phyloP scores from a whole-genome alignment of 495 filamentous ascomycete species.

The Aspergillus sclerotiicarbonarius region DNA sequence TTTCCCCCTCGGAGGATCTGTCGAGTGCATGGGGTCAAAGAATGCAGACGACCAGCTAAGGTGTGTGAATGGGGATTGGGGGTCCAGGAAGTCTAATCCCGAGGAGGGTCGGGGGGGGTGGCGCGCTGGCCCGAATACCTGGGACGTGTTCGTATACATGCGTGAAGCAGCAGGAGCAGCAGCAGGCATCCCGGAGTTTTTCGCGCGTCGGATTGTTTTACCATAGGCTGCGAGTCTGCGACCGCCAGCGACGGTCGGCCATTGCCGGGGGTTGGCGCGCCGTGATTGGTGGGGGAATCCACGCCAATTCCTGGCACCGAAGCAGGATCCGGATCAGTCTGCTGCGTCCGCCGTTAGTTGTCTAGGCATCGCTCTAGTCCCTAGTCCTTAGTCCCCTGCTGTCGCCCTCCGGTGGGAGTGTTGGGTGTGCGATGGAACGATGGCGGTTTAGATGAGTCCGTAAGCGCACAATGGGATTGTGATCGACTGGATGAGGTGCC shows the following conservation, averaged over 20 bases:
- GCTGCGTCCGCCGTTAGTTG: not conserved
- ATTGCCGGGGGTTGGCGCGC: not conserved
- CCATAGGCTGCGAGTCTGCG: not conserved
- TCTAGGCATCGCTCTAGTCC: too few relatives aligned
- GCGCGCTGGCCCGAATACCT: not conserved
- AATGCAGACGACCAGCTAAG: too few relatives aligned
- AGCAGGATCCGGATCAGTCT: slow-evolving; percentile 1
- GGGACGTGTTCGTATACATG: not conserved
- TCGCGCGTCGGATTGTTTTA: not conserved
- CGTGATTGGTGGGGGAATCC: not conserved
- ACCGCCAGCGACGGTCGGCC: not conserved
- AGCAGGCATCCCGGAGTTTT: not conserved
- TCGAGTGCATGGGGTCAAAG: too few relatives aligned
- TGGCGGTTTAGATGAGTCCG: not conserved
- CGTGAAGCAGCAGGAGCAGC: not conserved
- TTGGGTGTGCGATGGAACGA: not conserved
- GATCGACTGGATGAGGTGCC: not conserved
- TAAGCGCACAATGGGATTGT: not conserved
- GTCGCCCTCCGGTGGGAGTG: not conserved
- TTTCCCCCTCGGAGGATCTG: too few relatives aligned
- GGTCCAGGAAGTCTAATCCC: not conserved
- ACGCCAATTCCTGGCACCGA: not conserved
- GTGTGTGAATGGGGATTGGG: not conserved
- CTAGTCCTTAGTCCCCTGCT: too few relatives aligned
- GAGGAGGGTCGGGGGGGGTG: not conserved